Base-by-base conservation (phyloP, 352 stramenopile genomes). In the Globisporangium canariense region DNA sequence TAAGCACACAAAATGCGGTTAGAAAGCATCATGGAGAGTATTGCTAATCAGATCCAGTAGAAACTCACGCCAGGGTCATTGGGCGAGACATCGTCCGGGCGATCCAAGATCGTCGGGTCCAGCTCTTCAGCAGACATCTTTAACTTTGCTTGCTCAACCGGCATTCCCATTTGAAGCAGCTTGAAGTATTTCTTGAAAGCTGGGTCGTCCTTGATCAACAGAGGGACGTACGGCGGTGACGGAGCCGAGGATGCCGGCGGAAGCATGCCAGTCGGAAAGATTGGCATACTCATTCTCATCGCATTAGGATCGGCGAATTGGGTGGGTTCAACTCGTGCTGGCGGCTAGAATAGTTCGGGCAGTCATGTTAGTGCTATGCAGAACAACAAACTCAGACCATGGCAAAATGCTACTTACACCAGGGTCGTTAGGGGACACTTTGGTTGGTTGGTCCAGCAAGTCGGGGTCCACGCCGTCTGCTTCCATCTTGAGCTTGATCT, bases 401-500 rank as follows among this genome's bases (percentile, higher is more conserved):
- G 30, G 1, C n/a, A 58, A 25, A 2, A 4, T 11, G n/a, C 7
- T 2, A 81, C 83, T 53, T 76, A 93, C 86, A 9, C 86, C 86
- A 58, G 73, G 78, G 28, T 94, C 86, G 59, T 94, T 91, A n/a
- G 86, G 86, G 0, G 86, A 96, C 6, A 82, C 68, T 32, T 68
- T 77, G 47, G 73, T 78, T 3, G 85, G 82, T 9, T 78, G 80
- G 51, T 93, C 83, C 2, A 96, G 67, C 32, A 94, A 60, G 14
- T 71, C 60, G 1, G 88, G 73, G 50, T 94, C 82, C 0, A 94
- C 64, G 7, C 86, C 85, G 14, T 95, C 88, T 0, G 78, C 78
- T 62, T 93, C 79, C 83, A 96, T 96, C 67, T 95, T 93, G 58
- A 93, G 61, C 61, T 91, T 93, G 67, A 96, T 93, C 50, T 94